phyloP scores from a whole-genome alignment of 345 rosid species.

The Acer yangbiense region DNA sequence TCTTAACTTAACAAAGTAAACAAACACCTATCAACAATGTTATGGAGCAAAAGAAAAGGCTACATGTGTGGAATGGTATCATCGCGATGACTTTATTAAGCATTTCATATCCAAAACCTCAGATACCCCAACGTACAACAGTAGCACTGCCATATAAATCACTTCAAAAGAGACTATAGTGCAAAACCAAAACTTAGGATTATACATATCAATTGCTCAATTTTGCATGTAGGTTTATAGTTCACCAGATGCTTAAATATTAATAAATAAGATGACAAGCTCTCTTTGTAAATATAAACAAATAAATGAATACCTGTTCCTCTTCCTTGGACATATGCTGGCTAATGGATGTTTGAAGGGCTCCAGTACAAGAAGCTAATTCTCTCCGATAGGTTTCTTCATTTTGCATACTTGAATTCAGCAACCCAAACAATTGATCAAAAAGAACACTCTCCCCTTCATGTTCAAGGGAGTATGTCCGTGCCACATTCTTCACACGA shows the following conservation, averaged over 20 bases:
- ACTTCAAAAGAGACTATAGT: neutral
- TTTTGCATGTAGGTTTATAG: slow-evolving; percentile 11
- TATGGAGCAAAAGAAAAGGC: slow-evolving; percentile 4
- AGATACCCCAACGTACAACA: neutral
- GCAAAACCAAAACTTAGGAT: neutral
- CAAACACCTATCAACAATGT: neutral
- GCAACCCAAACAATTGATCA: slow-evolving; percentile 68
- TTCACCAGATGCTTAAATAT: slow-evolving; percentile 10
- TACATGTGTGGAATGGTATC: neutral
- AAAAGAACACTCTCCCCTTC: slow-evolving; percentile 80
- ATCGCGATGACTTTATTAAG: neutral
- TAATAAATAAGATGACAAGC: neutral
- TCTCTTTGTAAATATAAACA: neutral
- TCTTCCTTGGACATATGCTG: slow-evolving; percentile 98
- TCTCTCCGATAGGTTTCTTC: slow-evolving; percentile 68
- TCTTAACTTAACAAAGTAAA: neutral
- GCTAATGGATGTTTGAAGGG: slow-evolving; percentile 77
- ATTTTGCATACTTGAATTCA: slow-evolving; percentile 54
- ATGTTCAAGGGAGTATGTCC: slow-evolving; percentile 87
- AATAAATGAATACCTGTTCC: slow-evolving; percentile 56
- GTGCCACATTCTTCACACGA: slow-evolving; percentile 90
- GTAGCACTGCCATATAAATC: neutral
- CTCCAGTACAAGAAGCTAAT: slow-evolving; percentile 78
- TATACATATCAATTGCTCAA: neutral
- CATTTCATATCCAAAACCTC: slow-evolving; percentile 1